A percentile compares a stretch with the other conserved stretches of the same genome.
phyloP scores from a whole-genome alignment of 2,329 filamentous ascomycete genomes.

The Zymoseptoria crescenta region DNA sequence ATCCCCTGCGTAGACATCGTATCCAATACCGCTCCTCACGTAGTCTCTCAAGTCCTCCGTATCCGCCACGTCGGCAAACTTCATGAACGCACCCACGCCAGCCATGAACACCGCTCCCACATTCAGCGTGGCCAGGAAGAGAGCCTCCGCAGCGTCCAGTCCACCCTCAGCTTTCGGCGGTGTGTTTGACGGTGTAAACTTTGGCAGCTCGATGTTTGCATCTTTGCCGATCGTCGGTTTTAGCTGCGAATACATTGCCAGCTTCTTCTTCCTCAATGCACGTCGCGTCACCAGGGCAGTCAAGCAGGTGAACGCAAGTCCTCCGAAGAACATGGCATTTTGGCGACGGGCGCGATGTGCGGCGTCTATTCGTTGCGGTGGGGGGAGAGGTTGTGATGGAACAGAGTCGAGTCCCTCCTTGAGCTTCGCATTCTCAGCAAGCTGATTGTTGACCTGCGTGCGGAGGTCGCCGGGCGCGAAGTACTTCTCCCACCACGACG shows the following conservation, averaged over 20 bases:
- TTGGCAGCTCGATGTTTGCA: constrained; percentile 8
- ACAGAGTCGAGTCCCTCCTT: neutral
- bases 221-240: constrained; percentile 4
- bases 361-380: constrained; percentile 18
- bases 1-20: constrained; percentile 51
- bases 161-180: constrained; percentile 42
- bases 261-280: constrained; percentile 59
- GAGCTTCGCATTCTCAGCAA: neutral
- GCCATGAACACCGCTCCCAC: constrained; percentile 69
- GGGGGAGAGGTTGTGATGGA: neutral
- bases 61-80: constrained; percentile 63
- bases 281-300: constrained; percentile 59
- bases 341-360: constrained; percentile 25
- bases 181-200: constrained; percentile 13
- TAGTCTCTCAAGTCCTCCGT: constrained; percentile 50
- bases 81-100: constrained; percentile 63
- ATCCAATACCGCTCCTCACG: constrained; percentile 48
- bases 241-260: constrained; percentile 49
- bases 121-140: constrained; percentile 82
- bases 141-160: constrained; percentile 70
- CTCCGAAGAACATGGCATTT: constrained; percentile 58
- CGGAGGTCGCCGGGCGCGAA: constrained; percentile 28
- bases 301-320: constrained; percentile 65
- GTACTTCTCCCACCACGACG: constrained; percentile 28
- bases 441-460: constrained; percentile 5